Base-by-base conservation (phyloP, 129 eudicot genomes). In the Flaveria sonorensis region DNA sequence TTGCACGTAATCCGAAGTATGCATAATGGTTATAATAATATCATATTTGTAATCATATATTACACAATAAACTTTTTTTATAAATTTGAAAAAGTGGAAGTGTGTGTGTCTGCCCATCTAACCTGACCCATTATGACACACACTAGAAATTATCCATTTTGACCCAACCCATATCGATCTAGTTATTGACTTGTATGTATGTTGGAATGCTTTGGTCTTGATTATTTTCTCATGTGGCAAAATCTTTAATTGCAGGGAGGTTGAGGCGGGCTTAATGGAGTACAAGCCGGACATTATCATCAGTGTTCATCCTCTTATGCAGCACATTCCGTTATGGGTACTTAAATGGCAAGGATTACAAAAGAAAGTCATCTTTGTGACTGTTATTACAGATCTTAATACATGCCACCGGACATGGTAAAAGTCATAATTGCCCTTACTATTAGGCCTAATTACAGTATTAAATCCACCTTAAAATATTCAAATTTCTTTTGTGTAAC, bases 251-350 rank as follows among this genome's bases (percentile, higher is more conserved):
- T 68, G 50, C 50, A 94, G 99, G 93, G 97, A 89, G 82, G 97
- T 94, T n/a, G 99, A 94, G 76, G 99, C 99, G 10, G 99, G 99
- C 43, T 81, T 94, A 72, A 94, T 94, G 99, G 97, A 94, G 87
- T 94, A 94, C 92, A 94, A 87, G 71, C 99, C 99, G 0, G 99
- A 94, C 74, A 94, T 94, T 65, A 94, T 94, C 75, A 94, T 94
- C 15, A 94, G 99, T 70, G 99, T 94, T 26, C 99, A 94, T 82
- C 99, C 99, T 11, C 92, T 94, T 13, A 94, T 94, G 99, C 99
- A 94, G 71, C 99, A 94, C 73, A 91, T 94, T 63, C 99, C 99
- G 0, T 74, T 94, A 39, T 84, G 91, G 93, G 97, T 94, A 81
- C 93, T 94, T 23, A 94, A 91, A 83, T 94, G 99, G 99, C 99